Conservation (phyloP, 202 grass and related monocot species). For the Cymbopogon flexuosus region DNA sequence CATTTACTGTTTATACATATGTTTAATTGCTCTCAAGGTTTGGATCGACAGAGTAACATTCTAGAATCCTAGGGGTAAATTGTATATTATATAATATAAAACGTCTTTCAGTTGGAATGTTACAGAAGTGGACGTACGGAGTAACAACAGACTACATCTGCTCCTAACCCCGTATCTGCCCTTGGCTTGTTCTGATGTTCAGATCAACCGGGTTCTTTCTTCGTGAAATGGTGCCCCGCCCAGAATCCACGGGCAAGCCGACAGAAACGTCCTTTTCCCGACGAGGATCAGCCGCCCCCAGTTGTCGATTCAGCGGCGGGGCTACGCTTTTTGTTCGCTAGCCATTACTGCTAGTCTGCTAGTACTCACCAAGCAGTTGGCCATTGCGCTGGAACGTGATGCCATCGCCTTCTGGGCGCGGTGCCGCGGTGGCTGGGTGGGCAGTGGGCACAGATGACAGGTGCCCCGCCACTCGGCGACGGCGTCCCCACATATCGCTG, state of each 20-base stretch:
- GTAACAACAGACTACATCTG: neutral
- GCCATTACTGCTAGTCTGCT: constrained; percentile 8
- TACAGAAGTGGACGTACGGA: neutral
- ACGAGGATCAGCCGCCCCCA: constrained; percentile 10
- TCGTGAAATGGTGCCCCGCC: neutral
- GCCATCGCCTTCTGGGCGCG: neutral
- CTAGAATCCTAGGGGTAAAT: neutral
- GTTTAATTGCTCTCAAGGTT: neutral
- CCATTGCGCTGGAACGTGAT: neutral
- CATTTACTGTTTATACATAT: neutral
- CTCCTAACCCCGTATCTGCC: constrained; percentile 14
- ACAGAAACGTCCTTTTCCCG: constrained; percentile 34
- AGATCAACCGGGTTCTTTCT: neutral
- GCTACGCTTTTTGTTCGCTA: constrained; percentile 28
- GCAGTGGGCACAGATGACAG: neutral
- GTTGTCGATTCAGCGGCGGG: constrained; percentile 11
- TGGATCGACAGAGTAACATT: neutral
- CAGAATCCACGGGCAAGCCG: constrained; percentile 10
- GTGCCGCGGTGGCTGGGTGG: neutral
- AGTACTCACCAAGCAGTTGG: neutral
- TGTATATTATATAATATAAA: neutral
- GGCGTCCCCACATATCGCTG: neutral
- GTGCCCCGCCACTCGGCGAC: constrained; percentile 13
- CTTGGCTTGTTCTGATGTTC: constrained; percentile 11
- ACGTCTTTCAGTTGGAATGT: neutral